Evolutionary conservation across 441 rosid genomes (phyloP), one percentile per base, ranked within the genome.

Genomic region (Populus tomentosa): DNA sequence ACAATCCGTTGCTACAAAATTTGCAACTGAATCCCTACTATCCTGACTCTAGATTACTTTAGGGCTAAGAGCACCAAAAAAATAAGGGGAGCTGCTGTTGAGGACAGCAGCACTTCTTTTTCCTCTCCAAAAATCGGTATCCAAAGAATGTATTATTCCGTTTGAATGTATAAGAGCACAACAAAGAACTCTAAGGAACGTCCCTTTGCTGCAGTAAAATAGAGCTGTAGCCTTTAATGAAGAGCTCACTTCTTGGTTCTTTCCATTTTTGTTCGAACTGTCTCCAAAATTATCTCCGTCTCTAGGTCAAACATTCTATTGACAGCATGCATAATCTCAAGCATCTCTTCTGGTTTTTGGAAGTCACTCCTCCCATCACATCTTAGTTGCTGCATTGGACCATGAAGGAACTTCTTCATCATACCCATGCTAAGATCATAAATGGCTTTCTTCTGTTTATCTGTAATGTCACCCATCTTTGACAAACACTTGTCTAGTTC

Each of bases 351-450:
- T 46, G 90, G 88, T 30, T 89, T 85, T 72, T 92, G 87, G 66
- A 88, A 82, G 46, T 88, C 93, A 14, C 70, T 85, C 61, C 53
- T 21, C 18, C 86, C 90, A 76, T 93, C 97, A 11, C 90, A 85
- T 86, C 97, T 89, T 80, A 93, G 82, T 81, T 93, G 97, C 83
- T 91, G 90, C 97, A 91, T 91, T 59, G 97, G 97, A 67, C 97
- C 97, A 4, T 91, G 97, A 10, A 93, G 87, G 74, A 91, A 84
- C 85, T 88, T 93, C 82, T 87, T 91, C 80, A 89, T 82, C 32
- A 91, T 91, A 7, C 94, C 91, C 23, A 91, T 87, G 81, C 89
- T 90, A 73, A 91, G 90, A 79, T 90, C 97, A 50, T 91, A 88
- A 59, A 89, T 84, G 0, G 92, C 88, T 77, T 81, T 89, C 78